Evolutionary conservation across 805 yeast genomes (phyloP).

Genomic region (Saturnispora gosingensis): DNA sequence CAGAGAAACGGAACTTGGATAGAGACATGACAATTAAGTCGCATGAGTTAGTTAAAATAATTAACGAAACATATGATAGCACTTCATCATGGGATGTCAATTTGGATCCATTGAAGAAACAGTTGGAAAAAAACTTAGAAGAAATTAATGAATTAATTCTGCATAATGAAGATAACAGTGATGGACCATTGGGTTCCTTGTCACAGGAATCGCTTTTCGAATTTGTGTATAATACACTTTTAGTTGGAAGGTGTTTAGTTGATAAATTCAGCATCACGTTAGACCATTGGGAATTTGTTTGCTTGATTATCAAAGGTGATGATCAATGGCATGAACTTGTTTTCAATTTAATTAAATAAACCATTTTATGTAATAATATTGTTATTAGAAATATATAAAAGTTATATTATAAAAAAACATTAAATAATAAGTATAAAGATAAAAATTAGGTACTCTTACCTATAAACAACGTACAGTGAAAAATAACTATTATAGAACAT

Average conservation of each 20-base stretch:
- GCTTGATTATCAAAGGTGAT: not conserved
- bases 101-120: not conserved
- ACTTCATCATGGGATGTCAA: too few species aligned
- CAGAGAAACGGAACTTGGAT: constrained; percentile 62
- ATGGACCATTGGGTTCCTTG: constrained; percentile 27
- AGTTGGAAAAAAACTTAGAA: constrained; percentile 1
- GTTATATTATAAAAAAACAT: not conserved
- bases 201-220: constrained; percentile 19
- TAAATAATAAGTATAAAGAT: not conserved
- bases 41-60: constrained; percentile 7
- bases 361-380: not conserved
- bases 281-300: not conserved
- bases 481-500: not conserved
- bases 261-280: not conserved
- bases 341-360: not conserved
- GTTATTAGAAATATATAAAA: not conserved
- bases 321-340: constrained; percentile 7
- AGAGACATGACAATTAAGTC: constrained; percentile 34
- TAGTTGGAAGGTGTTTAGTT: constrained; percentile 8
- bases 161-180: constrained; percentile 10
- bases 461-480: not conserved
- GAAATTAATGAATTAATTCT: constrained; percentile 9
- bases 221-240: constrained; percentile 16
- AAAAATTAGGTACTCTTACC: not conserved
- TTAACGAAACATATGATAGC: not conserved